Base-by-base conservation (phyloP, 176 grass and related monocot species). In the Carex myosuroides region DNA sequence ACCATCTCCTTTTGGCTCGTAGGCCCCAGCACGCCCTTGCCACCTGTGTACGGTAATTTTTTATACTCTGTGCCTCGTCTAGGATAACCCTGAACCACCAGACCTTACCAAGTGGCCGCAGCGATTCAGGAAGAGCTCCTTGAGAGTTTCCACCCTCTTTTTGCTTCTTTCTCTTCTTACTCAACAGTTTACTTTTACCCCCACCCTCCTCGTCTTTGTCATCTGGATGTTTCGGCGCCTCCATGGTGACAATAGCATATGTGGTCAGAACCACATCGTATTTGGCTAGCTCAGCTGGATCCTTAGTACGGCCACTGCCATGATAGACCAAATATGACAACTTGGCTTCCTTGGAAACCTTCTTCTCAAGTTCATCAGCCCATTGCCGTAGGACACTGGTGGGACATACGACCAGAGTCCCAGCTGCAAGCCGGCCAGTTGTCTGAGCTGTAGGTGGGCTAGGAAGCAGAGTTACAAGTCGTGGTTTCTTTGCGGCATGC, bases 231-330 rank as follows among this genome's bases (percentile, higher is more conserved):
- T 99, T 99, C 80, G 93, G 97, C 26, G 93, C 97, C 68, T 99
- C 97, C 93, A 95, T 95, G 88, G 91, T 95, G 59, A 99, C 97
- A 71, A 99, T 99, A 70, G 97, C 89, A 87, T 99, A 99, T 58
- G 96, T 99, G 71, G 97, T 99, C 79, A 99, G 84, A 55, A 99
- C 93, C 85, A 99, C 97, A 95, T 99, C 97, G 52, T 95, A 99
- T 26, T 99, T 94, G 73, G 93, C 85, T 54, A 99, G 89, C 35
- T 94, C 97, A 78, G 82, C 48, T 46, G 93, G 89, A 90, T 99
- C 97, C 71, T 93, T 95, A 6, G 93, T 92, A 59, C 97, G 88
- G 56, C 90, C 90, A 92, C 93, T 92, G 71, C 97, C 97, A 90
- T 99, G 97, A 91, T 99, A 99, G 79, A 95, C 52, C 63, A 99